Evolutionary conservation across 2,329 filamentous ascomycete genomes (phyloP), one percentile per base, ranked within the genome.

Genomic region (Sarocladium kiliense): DNA sequence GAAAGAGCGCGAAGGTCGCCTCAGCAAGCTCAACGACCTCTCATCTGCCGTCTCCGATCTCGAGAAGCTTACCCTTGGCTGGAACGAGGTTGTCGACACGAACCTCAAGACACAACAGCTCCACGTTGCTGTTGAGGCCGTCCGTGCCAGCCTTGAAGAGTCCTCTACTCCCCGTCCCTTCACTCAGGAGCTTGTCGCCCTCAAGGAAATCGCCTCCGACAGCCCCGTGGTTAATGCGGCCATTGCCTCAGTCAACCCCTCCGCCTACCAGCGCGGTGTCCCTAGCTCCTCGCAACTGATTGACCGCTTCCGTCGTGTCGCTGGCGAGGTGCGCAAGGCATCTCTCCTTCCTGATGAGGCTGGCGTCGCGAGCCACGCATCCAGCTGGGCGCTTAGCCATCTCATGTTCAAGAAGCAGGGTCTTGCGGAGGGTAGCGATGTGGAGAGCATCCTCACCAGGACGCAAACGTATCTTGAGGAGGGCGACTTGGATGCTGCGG

Each of bases 101-200:
- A 97, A 94, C 74, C 82, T 97, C 59, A 88, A 89, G 72, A 97
- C 94, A 1, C 94, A 99, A 73, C 92, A 97, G 74, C 85, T 99
- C 26, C 91, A 97, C 67, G 91, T 99, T 34, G 94, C 94, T 19
- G 88, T 97, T 27, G 94, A 99, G 68, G 91, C 93, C 37, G 91
- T 97, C 53, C 88, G 90, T 61, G 85, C 89, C 56, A 90, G 87
- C 53, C 82, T 97, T 21, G 87, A 91, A 66, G 87, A 87, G 60
- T 80, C 86, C 12, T 63, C 66, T 12, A 80, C 86, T 63, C 89
- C 93, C 19, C 82, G 84, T 41, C 94, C 94, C 3, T 99, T 99
- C 70, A 83, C 96, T 65, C 86, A 87, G 59, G 94, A 99, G 76
- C 85, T 99, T 14, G 90, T 96, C 19, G 94, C 94, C 3, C 82